Evolutionary conservation across 2,329 filamentous ascomycete species (phyloP).

Genomic region (Coleophoma cylindrospora): DNA sequence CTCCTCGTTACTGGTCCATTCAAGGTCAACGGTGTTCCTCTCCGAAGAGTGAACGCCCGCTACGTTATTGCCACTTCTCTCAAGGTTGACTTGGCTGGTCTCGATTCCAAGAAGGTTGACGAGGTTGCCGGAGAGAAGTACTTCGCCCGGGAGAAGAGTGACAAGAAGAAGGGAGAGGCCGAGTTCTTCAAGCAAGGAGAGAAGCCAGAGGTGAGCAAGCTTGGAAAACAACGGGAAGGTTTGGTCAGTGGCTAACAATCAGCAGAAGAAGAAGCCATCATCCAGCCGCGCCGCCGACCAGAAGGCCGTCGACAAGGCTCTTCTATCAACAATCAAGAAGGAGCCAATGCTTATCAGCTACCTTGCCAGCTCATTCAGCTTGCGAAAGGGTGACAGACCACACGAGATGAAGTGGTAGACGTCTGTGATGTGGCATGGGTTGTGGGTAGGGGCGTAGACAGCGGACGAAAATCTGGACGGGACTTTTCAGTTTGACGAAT

Average conservation of each 20-base stretch:
- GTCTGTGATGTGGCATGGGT: constrained; percentile 13
- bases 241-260: constrained; percentile 12
- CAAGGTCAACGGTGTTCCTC: constrained; percentile 99
- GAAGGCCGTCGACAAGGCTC: constrained; percentile 96
- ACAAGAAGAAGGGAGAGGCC: constrained; percentile 96
- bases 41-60: constrained; percentile 88
- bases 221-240: constrained; percentile 5
- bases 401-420: constrained; percentile 99
- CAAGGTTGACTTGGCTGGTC: constrained; percentile 76
- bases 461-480: constrained; percentile 41
- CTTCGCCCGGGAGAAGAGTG: constrained; percentile 92
- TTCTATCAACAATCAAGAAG: constrained; percentile 97
- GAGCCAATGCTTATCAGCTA: constrained; percentile 90
- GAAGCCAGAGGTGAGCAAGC: constrained; percentile 79
- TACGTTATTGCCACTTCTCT: constrained; percentile 90
- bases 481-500: constrained; percentile 49
- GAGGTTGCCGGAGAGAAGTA: constrained; percentile 72
- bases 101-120: constrained; percentile 88
- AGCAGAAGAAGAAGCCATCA: constrained; percentile 93
- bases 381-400: constrained; percentile 98
- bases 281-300: constrained; percentile 93
- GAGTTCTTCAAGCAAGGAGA: constrained; percentile 99
- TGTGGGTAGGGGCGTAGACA: constrained; percentile 26
- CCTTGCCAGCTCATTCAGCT: constrained; percentile 93
- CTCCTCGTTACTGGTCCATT: constrained; percentile 99